phyloP scores from a whole-genome alignment of 2,329 filamentous ascomycete genomes.

The Paramyrothecium sp. region DNA sequence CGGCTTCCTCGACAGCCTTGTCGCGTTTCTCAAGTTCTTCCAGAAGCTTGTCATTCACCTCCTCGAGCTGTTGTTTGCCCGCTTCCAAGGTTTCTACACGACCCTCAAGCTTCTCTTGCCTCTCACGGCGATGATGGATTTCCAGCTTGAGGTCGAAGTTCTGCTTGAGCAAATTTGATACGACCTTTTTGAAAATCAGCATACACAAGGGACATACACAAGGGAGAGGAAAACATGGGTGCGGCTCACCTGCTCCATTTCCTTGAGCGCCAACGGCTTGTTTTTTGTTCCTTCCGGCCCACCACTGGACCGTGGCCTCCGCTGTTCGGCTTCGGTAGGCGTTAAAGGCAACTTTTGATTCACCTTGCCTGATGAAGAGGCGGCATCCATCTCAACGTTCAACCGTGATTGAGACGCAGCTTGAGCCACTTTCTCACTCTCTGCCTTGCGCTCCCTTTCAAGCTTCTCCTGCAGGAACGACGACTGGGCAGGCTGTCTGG shows the following conservation, averaged over 20 bases:
- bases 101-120: constrained; percentile 58
- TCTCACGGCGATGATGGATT: constrained; percentile 66
- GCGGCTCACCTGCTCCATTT: constrained; percentile 61
- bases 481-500: constrained; percentile 41
- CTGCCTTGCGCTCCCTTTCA: constrained; percentile 48
- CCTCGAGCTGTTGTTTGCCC: constrained; percentile 52
- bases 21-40: constrained; percentile 66
- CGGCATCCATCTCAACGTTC: constrained; percentile 35
- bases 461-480: constrained; percentile 55
- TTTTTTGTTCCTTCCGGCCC: constrained; percentile 40
- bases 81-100: constrained; percentile 53
- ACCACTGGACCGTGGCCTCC: constrained; percentile 41
- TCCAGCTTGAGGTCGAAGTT: constrained; percentile 78
- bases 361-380: constrained; percentile 34
- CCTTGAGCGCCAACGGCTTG: constrained; percentile 61
- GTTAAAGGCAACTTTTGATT: constrained; percentile 38
- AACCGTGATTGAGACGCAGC: constrained; percentile 28
- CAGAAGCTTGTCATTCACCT: constrained; percentile 58
- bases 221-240: neutral
- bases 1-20: constrained; percentile 68
- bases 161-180: constrained; percentile 70
- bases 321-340: constrained; percentile 27
- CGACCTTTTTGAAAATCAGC: constrained; percentile 40
- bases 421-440: constrained; percentile 39
- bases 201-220: too few species aligned